These are phyloP conservation scores for Sphaerulina populicola DNA, from an alignment of 2,329 filamentous ascomycete genomes.

Conservation along the genomic window DNA sequence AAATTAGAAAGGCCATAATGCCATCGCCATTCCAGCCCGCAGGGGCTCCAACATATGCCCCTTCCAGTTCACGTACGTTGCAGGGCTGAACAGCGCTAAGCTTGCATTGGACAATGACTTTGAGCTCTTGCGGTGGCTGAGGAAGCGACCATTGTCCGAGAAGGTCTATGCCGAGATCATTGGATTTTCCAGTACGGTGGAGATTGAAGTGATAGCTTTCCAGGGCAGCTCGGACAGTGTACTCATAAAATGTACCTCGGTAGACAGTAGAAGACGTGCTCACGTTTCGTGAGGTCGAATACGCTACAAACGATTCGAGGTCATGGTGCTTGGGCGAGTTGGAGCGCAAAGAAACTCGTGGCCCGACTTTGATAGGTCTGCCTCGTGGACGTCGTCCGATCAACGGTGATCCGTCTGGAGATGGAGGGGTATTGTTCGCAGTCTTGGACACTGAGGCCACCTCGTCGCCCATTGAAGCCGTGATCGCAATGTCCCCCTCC, in stretches of 20 bases:
- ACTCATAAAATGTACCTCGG: conserved; percentile 70
- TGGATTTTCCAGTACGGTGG: conserved; percentile 55
- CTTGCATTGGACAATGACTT: conserved; percentile 61
- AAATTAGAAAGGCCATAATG: conserved; percentile 63
- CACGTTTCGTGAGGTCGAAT: conserved; percentile 52
- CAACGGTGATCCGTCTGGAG: no score
- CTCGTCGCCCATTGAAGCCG: no score
- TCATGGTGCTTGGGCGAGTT: conserved; percentile 48
- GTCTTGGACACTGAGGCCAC: background rate
- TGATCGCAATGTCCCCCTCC: background rate
- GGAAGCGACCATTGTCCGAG: conserved; percentile 61
- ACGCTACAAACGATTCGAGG: conserved; percentile 55
- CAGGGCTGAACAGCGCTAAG: conserved; percentile 47
- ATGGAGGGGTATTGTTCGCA: background rate
- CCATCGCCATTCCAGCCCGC: conserved; percentile 58
- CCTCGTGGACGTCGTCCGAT: background rate
- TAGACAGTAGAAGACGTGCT: conserved; percentile 53
- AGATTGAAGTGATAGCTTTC: conserved; percentile 56
- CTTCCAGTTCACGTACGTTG: conserved; percentile 67
- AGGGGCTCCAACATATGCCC: conserved; percentile 66
- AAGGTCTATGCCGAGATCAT: conserved; percentile 66
- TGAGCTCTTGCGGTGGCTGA: conserved; percentile 20
- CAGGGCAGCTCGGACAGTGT: conserved; percentile 53
- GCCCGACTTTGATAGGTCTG: background rate
- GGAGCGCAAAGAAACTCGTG: background rate